Evolutionary conservation across 805 yeast genomes (phyloP).

Genomic region (Candida quercuum): DNA sequence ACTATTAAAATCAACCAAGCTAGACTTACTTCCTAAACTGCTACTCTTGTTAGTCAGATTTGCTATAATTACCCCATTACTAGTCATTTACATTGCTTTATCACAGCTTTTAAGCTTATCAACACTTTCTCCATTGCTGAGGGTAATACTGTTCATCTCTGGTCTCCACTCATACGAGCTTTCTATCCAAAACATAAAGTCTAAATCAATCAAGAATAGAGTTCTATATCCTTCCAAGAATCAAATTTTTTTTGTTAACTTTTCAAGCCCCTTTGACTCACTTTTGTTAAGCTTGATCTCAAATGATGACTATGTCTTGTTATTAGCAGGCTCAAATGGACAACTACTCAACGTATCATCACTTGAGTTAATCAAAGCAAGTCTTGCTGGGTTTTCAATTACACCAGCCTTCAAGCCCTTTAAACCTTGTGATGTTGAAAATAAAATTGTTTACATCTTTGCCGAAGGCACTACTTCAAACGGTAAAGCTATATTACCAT

Average conservation of each 20-base stretch:
- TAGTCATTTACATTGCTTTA: conserved; percentile 20
- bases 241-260: conserved; percentile 43
- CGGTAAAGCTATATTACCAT: conserved; percentile 68
- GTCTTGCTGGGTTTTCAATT: conserved; percentile 20
- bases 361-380: conserved; percentile 25
- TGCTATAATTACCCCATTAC: conserved; percentile 16
- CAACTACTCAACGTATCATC: conserved; percentile 23
- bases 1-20: conserved; percentile 2
- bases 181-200: conserved; percentile 17
- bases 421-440: conserved; percentile 20
- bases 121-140: not conserved
- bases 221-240: conserved; percentile 30
- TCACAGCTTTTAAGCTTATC: not conserved
- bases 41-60: conserved; percentile 19
- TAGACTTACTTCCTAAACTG: conserved; percentile 13
- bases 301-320: conserved; percentile 22
- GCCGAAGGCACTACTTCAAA: conserved; percentile 86
- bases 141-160: conserved; percentile 14
- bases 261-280: conserved; percentile 41
- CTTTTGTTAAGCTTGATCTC: conserved; percentile 29
- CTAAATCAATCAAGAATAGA: conserved; percentile 6
- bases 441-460: conserved; percentile 50
- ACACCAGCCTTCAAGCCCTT: conserved; percentile 8
- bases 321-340: conserved; percentile 32
- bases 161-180: conserved; percentile 15